These are phyloP conservation scores for Fusarium papillatum DNA, from an alignment of 2,329 filamentous ascomycete species.

Conservation along the genomic window DNA sequence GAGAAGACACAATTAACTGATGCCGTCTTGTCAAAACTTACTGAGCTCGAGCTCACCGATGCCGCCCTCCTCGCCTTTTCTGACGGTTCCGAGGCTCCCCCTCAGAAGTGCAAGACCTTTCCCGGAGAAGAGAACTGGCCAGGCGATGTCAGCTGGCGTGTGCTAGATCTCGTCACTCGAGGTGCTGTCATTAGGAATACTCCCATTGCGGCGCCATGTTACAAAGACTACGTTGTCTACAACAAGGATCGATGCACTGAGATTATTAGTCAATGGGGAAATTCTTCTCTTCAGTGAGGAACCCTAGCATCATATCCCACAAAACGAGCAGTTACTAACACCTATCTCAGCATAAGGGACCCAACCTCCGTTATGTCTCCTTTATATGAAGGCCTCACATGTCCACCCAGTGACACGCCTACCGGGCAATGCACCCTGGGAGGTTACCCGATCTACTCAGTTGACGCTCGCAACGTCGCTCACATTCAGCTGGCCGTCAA, in stretches of 20 bases:
- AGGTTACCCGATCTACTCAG: conserved; percentile 57
- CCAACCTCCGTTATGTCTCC: conserved; percentile 58
- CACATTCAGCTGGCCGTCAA: conserved; percentile 62
- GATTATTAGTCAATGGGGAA: conserved; percentile 46
- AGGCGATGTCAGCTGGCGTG: conserved; percentile 42
- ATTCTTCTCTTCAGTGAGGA: conserved; percentile 40
- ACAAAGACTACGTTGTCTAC: conserved; percentile 41
- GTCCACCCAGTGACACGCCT: conserved; percentile 43
- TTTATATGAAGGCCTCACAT: conserved; percentile 55
- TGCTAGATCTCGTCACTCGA: conserved; percentile 52
- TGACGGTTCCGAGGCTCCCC: neutral
- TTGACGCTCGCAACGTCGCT: conserved; percentile 56
- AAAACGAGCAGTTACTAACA: neutral
- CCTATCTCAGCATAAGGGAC: conserved; percentile 46
- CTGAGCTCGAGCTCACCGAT: conserved; percentile 22
- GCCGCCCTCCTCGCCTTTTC: conserved; percentile 25
- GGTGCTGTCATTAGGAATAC: conserved; percentile 49
- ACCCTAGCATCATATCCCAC: neutral
- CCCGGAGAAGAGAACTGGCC: conserved; percentile 51
- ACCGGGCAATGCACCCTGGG: conserved; percentile 52
- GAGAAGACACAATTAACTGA: conserved; percentile 36
- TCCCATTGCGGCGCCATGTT: conserved; percentile 50
- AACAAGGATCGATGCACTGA: conserved; percentile 44
- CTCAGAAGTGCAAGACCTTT: conserved; percentile 48
- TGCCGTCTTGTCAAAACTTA: conserved; percentile 19